Evolutionary conservation across 805 yeast species (phyloP).

Genomic region (Clavispora fructus): DNA sequence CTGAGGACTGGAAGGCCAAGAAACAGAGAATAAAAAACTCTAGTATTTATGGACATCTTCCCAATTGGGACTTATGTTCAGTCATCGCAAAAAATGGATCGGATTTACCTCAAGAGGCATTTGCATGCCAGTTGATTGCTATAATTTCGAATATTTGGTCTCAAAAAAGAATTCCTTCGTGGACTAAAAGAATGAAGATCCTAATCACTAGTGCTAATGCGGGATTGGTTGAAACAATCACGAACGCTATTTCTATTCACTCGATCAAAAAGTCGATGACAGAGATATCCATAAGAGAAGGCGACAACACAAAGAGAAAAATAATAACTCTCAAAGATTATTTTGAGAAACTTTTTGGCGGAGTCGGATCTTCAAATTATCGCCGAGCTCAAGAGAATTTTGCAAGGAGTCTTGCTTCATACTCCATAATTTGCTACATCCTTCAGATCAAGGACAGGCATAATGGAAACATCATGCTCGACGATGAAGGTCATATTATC

Average conservation of each 20-base stretch:
- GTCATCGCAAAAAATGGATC: conserved; percentile 96
- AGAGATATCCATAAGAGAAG: conserved; percentile 59
- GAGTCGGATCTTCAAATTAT: conserved; percentile 46
- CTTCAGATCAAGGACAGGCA: conserved; percentile 94
- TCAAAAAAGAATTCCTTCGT: conserved; percentile 58
- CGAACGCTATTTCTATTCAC: conserved; percentile 89
- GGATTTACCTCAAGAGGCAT: conserved; percentile 94
- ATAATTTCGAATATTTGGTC: conserved; percentile 86
- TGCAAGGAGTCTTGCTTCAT: conserved; percentile 82
- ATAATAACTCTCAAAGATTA: conserved; percentile 76
- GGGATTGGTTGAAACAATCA: conserved; percentile 93
- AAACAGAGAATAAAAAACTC: conserved; percentile 72
- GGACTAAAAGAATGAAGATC: conserved; percentile 94
- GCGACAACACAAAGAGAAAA: conserved; percentile 64
- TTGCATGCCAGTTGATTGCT: conserved; percentile 90
- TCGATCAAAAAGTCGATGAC: conserved; percentile 92
- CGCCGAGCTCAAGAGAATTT: conserved; percentile 79
- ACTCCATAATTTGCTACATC: conserved; percentile 84
- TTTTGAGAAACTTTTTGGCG: conserved; percentile 72
- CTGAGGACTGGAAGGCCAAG: conserved; percentile 90
- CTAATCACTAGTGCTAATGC: conserved; percentile 85
- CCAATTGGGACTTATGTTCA: conserved; percentile 92
- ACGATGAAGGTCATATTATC: conserved; percentile 89
- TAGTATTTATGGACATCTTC: conserved; percentile 78
- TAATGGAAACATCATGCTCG: conserved; percentile 96